These are phyloP conservation scores for Aciculoconidium aculeatum DNA, from an alignment of 805 yeast genomes.

Conservation along the genomic window DNA sequence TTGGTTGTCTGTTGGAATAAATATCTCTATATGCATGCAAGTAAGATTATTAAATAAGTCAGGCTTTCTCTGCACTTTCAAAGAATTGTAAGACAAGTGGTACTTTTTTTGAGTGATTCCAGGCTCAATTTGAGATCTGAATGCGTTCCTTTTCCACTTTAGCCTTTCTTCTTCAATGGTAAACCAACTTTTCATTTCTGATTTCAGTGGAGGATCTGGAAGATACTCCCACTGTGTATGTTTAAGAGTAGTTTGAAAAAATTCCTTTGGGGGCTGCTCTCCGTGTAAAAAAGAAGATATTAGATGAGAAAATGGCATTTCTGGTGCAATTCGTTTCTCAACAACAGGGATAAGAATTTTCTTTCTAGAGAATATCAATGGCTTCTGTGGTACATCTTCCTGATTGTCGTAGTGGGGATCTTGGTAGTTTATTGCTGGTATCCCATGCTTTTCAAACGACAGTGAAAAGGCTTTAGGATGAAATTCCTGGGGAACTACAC, in stretches of 20 bases:
- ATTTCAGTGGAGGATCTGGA: slow-evolving; percentile 42
- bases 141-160: slow-evolving; percentile 10
- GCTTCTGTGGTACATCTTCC: slow-evolving; percentile 46
- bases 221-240: slow-evolving; percentile 56
- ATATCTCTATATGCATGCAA: slow-evolving; percentile 63
- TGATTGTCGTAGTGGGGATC: slow-evolving; percentile 60
- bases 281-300: too few relatives aligned
- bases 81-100: slow-evolving; percentile 32
- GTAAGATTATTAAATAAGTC: slow-evolving; percentile 45
- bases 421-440: slow-evolving; percentile 46
- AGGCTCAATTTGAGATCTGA: slow-evolving; percentile 48
- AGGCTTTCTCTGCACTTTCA: slow-evolving; percentile 28
- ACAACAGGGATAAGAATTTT: slow-evolving; percentile 42
- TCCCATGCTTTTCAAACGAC: slow-evolving; percentile 38
- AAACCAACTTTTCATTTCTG: slow-evolving; percentile 32
- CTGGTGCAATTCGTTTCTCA: too few relatives aligned
- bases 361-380: slow-evolving; percentile 65
- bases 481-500: slow-evolving; percentile 14
- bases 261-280: too few relatives aligned
- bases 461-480: slow-evolving; percentile 11
- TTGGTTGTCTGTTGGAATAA: slow-evolving; percentile 47
- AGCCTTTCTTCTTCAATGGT: slow-evolving; percentile 10
- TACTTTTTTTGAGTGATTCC: slow-evolving; percentile 37
- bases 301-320: too few relatives aligned
- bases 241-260: too few relatives aligned